Percentiles rank a stretch among this genome's conserved stretches.
Evolutionary conservation across 169 alveolate species (phyloP).

Genomic region (Besnoitia besnoiti): DNA sequence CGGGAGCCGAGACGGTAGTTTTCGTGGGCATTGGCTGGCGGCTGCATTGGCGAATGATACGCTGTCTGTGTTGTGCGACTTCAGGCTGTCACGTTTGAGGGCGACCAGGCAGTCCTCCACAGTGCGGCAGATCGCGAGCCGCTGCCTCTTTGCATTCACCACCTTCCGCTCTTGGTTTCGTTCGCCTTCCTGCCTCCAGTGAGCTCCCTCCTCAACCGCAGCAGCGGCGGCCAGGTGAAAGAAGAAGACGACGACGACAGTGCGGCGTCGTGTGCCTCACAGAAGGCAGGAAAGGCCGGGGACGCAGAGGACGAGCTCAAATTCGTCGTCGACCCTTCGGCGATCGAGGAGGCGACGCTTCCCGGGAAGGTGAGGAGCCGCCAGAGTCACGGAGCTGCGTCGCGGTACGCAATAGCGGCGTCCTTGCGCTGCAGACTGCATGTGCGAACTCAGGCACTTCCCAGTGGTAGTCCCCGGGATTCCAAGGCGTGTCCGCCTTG

Average conservation of each 20-base stretch:
- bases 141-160: constrained; percentile 42
- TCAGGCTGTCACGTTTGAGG: constrained; percentile 35
- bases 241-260: neutral
- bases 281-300: neutral
- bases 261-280: neutral
- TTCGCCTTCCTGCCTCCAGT: constrained; percentile 20
- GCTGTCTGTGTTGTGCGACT: neutral
- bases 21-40: too few relatives aligned
- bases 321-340: constrained; percentile 36
- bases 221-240: neutral
- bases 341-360: constrained; percentile 14
- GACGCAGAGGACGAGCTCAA: neutral
- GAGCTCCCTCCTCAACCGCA: neutral
- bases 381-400: too few relatives aligned
- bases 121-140: constrained; percentile 38
- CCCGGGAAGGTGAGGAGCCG: constrained; percentile 20
- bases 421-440: too few relatives aligned
- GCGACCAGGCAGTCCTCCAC: constrained; percentile 6
- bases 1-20: too few relatives aligned
- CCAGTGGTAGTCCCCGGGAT: too few relatives aligned
- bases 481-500: too few relatives aligned
- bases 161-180: constrained; percentile 33
- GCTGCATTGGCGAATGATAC: too few relatives aligned
- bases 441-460: too few relatives aligned
- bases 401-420: too few relatives aligned